A percentile compares a stretch with the other conserved stretches of the same genome.
Conservation (phyloP, 352 stramenopile genomes). For the Thalassiosira exigua region DNA sequence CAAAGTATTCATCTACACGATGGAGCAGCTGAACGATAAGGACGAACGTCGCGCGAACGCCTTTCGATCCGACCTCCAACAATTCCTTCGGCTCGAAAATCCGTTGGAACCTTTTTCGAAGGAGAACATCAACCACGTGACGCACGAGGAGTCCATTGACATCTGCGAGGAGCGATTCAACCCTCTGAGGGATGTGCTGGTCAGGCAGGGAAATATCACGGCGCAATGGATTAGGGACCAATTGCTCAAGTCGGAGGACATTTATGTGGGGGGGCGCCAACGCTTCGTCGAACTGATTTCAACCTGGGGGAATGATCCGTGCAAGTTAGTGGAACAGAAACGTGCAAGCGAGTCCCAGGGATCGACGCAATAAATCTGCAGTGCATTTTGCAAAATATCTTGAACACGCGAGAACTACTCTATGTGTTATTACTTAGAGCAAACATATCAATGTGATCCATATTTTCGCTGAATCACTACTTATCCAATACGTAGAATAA, state of each 20-base stretch:
- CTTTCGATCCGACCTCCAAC: conserved; percentile 53
- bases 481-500: too few species aligned
- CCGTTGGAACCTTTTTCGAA: conserved; percentile 27
- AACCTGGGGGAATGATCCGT: conserved; percentile 24
- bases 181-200: conserved; percentile 24
- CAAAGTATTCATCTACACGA: conserved; percentile 58
- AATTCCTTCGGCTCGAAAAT: conserved; percentile 52
- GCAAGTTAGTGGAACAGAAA: too few species aligned
- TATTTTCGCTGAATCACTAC: too few species aligned
- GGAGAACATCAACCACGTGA: conserved; percentile 37
- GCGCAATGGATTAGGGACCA: conserved; percentile 54
- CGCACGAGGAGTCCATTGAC: conserved; percentile 57
- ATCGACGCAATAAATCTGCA: too few species aligned
- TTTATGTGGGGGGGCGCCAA: conserved; percentile 39
- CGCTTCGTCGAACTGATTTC: conserved; percentile 23
- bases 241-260: conserved; percentile 54
- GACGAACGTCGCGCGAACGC: conserved; percentile 21
- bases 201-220: conserved; percentile 29
- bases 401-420: too few species aligned
- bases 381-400: too few species aligned
- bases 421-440: too few species aligned
- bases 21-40: conserved; percentile 58
- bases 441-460: too few species aligned
- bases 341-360: too few species aligned
- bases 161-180: conserved; percentile 54